These are phyloP conservation scores for Colletotrichum kahawae DNA, from an alignment of 2,329 filamentous ascomycete genomes.

Conservation along the genomic window DNA sequence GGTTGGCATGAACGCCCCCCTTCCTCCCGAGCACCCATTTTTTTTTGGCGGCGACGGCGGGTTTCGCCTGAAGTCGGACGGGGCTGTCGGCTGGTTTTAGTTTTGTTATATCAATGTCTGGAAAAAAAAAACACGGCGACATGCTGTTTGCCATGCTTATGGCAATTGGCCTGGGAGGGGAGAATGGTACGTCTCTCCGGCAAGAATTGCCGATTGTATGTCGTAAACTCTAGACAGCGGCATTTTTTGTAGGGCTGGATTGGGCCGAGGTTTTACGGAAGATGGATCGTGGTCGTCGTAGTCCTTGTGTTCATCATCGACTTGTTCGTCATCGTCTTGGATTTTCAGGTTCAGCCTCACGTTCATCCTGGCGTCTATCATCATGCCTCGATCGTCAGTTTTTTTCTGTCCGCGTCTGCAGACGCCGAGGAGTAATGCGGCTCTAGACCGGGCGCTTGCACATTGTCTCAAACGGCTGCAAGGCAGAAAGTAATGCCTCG, in stretches of 20 bases:
- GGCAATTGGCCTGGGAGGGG: background rate
- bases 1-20: background rate
- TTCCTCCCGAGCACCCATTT: background rate
- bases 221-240: background rate
- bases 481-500: background rate
- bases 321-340: background rate
- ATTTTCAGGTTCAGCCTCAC: background rate
- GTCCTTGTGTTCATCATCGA: background rate
- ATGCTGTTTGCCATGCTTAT: background rate
- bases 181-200: background rate
- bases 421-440: background rate
- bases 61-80: background rate
- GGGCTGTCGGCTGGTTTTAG: background rate
- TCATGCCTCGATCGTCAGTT: background rate
- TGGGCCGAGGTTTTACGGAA: background rate
- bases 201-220: background rate
- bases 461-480: background rate
- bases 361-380: background rate
- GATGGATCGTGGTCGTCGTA: background rate
- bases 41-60: background rate
- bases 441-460: background rate
- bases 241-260: background rate
- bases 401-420: background rate
- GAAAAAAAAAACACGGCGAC: background rate
- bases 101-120: background rate